Conservation (phyloP, 192 early-diverging fungal genomes). For the Gaertneriomyces sp. region DNA sequence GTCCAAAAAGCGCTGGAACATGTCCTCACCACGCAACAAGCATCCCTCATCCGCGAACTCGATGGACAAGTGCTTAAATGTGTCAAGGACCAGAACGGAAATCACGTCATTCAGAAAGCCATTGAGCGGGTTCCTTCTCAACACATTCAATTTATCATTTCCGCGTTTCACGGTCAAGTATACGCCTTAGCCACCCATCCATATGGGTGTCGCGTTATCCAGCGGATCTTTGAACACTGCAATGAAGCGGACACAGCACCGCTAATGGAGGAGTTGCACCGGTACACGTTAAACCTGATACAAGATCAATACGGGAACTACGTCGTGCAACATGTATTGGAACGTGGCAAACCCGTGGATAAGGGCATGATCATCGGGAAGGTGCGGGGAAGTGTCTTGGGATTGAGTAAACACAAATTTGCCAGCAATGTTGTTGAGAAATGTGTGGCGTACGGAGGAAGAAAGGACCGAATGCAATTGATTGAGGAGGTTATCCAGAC, state of each 20-base stretch:
- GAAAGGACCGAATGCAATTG: conserved; percentile 76
- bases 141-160: conserved; percentile 95
- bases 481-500: conserved; percentile 91
- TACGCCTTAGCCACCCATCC: conserved; percentile 95
- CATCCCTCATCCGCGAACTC: conserved; percentile 82
- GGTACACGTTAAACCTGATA: conserved; percentile 84
- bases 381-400: conserved; percentile 86
- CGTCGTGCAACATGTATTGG: conserved; percentile 97
- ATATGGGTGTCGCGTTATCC: conserved; percentile 98
- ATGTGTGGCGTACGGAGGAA: conserved; percentile 90
- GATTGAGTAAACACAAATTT: conserved; percentile 98
- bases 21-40: conserved; percentile 87
- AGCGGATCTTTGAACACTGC: conserved; percentile 99
- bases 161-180: conserved; percentile 95
- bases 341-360: conserved; percentile 85
- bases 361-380: conserved; percentile 84
- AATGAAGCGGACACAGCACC: conserved; percentile 68
- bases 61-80: conserved; percentile 96
- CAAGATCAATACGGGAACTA: conserved; percentile 99
- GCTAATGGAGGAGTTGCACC: conserved; percentile 91
- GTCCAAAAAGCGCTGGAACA: conserved; percentile 98
- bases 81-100: conserved; percentile 99
- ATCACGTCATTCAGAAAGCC: conserved; percentile 99
- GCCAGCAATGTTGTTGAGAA: conserved; percentile 98
- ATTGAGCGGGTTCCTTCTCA: conserved; percentile 92